Base-by-base conservation (phyloP, 768 basidiomycete genomes). In the Rhodosporidiobolus odoratus region DNA sequence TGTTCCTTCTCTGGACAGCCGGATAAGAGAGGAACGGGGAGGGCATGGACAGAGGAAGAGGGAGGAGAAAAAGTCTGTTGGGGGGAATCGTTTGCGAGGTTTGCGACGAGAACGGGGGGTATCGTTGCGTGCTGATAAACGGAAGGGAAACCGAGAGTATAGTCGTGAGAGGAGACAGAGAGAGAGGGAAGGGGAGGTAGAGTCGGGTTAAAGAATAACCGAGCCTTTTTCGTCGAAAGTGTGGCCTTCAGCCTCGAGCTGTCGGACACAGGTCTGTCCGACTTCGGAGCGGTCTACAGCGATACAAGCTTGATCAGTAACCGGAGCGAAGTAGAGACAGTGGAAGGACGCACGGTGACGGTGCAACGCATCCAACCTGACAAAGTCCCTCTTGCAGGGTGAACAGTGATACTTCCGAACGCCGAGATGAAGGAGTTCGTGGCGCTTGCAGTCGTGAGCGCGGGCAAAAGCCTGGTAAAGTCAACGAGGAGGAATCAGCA, bases 401-500 rank as follows among this genome's bases (percentile, higher is more conserved):
- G 65, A 62, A 43, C 95, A 98, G 19, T 86, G 89, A 79, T 93
- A 95, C 71, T 93, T 92, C 32, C 93, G 83, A 76, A 92, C 89
- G 75, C 95, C 94, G 67, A 90, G 87, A 79, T 98, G 94, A 50
- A 98, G 83, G 74, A 93, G 89, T 80, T 96, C 94, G 76, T 98
- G 95, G 4, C 93, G 86, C 78, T 95, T 97, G 81, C 94, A 96
- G 79, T 98, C 94, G 77, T 96, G 94, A 79, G 95, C 91, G 65
- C 93, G 81, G 35, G 95, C 89, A 78, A 98, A 98, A 2, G 89
- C 85, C 69, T 71, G 47, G 9, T 13, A 2, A 0, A 21, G 54
- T 9, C 5, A 16, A 7, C 15, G 19, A 1, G 0, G 30, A 41
- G 3, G 4, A 32, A 32, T 67, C 23, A 52, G 48, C n/a, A 5